These are phyloP conservation scores for Arachis hypogaea DNA, from an alignment of 306 rosid species.

Conservation along the genomic window DNA sequence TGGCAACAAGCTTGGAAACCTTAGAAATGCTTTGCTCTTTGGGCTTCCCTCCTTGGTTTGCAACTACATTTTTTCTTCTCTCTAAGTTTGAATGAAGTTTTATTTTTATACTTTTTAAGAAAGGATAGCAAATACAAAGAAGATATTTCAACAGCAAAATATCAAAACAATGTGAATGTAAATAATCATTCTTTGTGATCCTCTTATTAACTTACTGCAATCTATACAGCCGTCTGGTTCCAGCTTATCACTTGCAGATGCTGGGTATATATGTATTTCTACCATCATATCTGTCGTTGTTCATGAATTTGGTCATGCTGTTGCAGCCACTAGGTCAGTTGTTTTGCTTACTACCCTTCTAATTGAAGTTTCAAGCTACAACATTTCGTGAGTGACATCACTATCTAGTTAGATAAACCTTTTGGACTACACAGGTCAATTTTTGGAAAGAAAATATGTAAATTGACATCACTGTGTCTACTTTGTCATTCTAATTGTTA, in stretches of 20 bases:
- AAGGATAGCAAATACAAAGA: background rate
- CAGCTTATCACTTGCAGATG: constrained; percentile 55
- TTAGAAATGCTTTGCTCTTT: constrained; percentile 46
- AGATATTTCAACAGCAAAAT: constrained; percentile 1
- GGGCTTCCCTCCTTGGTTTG: constrained; percentile 58
- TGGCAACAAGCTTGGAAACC: constrained; percentile 34
- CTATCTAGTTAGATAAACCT: constrained; percentile 19
- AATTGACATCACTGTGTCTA: background rate
- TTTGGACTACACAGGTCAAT: background rate
- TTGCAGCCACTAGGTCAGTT: constrained; percentile 77
- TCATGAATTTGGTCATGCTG: constrained; percentile 88
- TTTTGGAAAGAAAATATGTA: no score
- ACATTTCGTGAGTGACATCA: background rate
- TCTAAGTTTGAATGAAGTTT: constrained; percentile 3
- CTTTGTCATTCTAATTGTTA: background rate
- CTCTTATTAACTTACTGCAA: background rate
- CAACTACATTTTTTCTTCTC: constrained; percentile 12
- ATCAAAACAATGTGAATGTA: constrained; percentile 9
- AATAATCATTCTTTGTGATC: constrained; percentile 15
- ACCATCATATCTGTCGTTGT: constrained; percentile 64
- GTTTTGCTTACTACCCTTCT: constrained; percentile 5
- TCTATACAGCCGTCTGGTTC: constrained; percentile 46
- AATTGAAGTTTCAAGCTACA: background rate
- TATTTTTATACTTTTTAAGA: background rate
- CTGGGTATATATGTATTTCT: constrained; percentile 59